Evolutionary conservation across 2,329 filamentous ascomycete genomes (phyloP).

Genomic region (Monosporascus ibericus): DNA sequence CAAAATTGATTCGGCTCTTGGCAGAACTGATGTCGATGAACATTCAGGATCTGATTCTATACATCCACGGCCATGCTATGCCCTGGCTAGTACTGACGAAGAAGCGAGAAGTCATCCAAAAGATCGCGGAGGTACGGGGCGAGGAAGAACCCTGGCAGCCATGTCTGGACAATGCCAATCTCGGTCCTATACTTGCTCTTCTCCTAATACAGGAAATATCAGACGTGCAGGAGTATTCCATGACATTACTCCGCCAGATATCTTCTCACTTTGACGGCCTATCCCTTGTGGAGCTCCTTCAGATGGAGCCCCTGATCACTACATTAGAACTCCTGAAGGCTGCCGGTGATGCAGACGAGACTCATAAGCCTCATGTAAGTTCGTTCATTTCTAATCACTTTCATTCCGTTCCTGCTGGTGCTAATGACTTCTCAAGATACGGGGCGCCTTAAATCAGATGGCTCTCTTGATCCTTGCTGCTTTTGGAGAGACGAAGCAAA

Average conservation of each 20-base stretch:
- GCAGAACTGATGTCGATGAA: slow-evolving; percentile 76
- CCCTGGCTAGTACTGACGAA: slow-evolving; percentile 80
- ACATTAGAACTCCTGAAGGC: slow-evolving; percentile 78
- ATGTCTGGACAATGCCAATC: slow-evolving; percentile 50
- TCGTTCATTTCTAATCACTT: neutral
- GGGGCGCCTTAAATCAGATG: slow-evolving; percentile 42
- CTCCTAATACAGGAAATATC: slow-evolving; percentile 51
- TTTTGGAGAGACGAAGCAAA: slow-evolving; percentile 37
- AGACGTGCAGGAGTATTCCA: slow-evolving; percentile 58
- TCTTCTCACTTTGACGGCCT: slow-evolving; percentile 64
- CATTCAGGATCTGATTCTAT: slow-evolving; percentile 65
- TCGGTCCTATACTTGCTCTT: slow-evolving; percentile 52
- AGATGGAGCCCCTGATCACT: slow-evolving; percentile 67
- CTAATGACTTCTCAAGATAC: slow-evolving; percentile 35
- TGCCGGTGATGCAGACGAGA: slow-evolving; percentile 61
- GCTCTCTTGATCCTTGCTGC: slow-evolving; percentile 33
- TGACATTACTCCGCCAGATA: slow-evolving; percentile 61
- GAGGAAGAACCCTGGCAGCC: slow-evolving; percentile 55
- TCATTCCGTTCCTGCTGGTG: neutral
- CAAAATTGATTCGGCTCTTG: slow-evolving; percentile 75
- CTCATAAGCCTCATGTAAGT: slow-evolving; percentile 52
- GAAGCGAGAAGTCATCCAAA: slow-evolving; percentile 70
- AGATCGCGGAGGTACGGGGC: slow-evolving; percentile 72
- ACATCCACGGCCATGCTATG: slow-evolving; percentile 75
- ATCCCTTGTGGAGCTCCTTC: slow-evolving; percentile 62